Percentiles rank a stretch among this genome's conserved stretches.
phyloP scores from a whole-genome alignment of 495 filamentous ascomycete species.

The Podospora appendiculata region DNA sequence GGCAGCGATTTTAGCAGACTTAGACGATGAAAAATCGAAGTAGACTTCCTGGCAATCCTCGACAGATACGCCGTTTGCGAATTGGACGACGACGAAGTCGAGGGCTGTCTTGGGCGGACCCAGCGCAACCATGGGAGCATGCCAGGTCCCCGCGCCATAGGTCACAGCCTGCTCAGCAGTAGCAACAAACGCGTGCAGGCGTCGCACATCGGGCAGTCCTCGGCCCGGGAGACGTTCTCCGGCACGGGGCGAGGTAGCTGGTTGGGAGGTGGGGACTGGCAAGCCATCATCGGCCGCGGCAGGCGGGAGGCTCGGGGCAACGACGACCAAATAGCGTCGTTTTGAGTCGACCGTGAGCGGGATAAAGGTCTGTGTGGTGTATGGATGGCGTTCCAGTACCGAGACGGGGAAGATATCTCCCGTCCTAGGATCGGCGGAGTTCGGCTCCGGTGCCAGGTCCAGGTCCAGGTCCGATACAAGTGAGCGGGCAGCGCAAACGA shows the following conservation, averaged over 20 bases:
- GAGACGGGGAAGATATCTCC: conserved; percentile 52
- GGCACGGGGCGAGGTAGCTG: background rate
- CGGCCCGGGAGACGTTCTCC: conserved; percentile 30
- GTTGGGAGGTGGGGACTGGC: conserved; percentile 20
- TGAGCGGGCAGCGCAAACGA: conserved; percentile 69
- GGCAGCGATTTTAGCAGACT: background rate
- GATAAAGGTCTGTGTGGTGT: conserved; percentile 86
- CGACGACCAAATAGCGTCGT: conserved; percentile 73
- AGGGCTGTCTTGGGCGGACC: conserved; percentile 56
- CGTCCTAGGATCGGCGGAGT: background rate
- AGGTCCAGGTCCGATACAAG: conserved; percentile 18
- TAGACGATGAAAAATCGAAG: conserved; percentile 29
- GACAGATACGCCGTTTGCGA: conserved; percentile 69
- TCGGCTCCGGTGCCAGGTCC: background rate
- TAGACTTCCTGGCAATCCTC: conserved; percentile 89
- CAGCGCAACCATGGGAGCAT: conserved; percentile 92
- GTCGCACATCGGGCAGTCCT: conserved; percentile 67
- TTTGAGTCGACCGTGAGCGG: conserved; percentile 54
- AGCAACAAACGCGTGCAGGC: conserved; percentile 71
- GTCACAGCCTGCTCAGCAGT: conserved; percentile 79
- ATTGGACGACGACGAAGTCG: conserved; percentile 81
- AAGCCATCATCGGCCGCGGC: conserved; percentile 24
- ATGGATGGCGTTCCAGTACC: conserved; percentile 89
- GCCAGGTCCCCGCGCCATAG: conserved; percentile 89
- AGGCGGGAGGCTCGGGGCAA: conserved; percentile 62